A percentile compares a stretch with the other conserved stretches of the same genome.
Conservation (phyloP, 225 moss, liverwort and hornwort species). For the Anthoceros angustus region DNA sequence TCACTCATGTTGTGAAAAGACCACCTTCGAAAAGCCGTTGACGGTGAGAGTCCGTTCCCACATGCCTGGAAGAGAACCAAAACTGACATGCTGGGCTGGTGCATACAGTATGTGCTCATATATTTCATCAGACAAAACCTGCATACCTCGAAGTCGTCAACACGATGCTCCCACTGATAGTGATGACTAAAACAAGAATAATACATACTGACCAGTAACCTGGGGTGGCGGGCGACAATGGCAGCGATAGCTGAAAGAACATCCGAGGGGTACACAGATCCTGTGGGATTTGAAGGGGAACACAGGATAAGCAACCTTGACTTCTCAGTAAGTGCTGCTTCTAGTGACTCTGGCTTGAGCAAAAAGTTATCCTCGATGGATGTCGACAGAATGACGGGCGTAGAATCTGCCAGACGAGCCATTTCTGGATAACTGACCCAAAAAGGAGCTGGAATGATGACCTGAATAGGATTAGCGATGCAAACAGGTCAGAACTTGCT, state of each 20-base stretch:
- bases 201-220: slow-evolving; percentile 45
- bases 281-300: slow-evolving; percentile 89
- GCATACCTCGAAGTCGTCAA: slow-evolving; percentile 10
- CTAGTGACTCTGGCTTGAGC: slow-evolving; percentile 62
- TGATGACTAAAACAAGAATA: neutral
- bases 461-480: slow-evolving; percentile 26
- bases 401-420: slow-evolving; percentile 63
- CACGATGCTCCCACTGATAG: neutral
- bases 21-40: slow-evolving; percentile 97
- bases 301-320: slow-evolving; percentile 74
- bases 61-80: slow-evolving; percentile 93
- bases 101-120: slow-evolving; percentile 98
- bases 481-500: neutral
- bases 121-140: slow-evolving; percentile 95
- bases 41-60: slow-evolving; percentile 93
- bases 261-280: slow-evolving; percentile 57
- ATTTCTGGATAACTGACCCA: slow-evolving; percentile 99
- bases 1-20: neutral
- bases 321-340: slow-evolving; percentile 58
- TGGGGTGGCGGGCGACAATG: slow-evolving; percentile 69
- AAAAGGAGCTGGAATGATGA: slow-evolving; percentile 87
- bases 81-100: slow-evolving; percentile 82
- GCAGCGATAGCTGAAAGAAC: slow-evolving; percentile 73
- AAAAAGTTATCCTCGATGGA: slow-evolving; percentile 54
- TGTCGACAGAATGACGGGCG: slow-evolving; percentile 71